Percentiles rank a stretch among this genome's conserved stretches.
phyloP scores from a whole-genome alignment of 345 rosid genomes.

The Pistacia atlantica region DNA sequence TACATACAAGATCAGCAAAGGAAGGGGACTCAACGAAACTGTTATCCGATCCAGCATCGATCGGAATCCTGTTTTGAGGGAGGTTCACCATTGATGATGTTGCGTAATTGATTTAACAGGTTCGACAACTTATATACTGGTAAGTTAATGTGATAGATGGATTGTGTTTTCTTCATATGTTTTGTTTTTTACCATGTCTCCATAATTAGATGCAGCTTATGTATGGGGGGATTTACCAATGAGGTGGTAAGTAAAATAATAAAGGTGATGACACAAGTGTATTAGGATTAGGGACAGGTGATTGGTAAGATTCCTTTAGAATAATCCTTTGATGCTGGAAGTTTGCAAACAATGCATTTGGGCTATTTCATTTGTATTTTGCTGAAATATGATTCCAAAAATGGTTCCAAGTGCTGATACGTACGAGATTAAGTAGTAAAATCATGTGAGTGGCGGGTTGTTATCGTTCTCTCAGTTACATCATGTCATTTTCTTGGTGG shows the following conservation, averaged over 20 bases:
- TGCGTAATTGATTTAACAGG: background rate
- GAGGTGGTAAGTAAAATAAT: conserved; percentile 16
- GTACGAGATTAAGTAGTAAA: background rate
- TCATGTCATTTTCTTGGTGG: background rate
- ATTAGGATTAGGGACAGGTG: background rate
- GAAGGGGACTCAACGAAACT: conserved; percentile 37
- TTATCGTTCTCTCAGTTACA: background rate
- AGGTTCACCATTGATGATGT: conserved; percentile 32
- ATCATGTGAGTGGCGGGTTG: background rate
- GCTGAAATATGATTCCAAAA: background rate
- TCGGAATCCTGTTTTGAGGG: conserved; percentile 27
- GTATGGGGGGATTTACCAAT: conserved; percentile 17
- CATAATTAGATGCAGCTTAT: background rate
- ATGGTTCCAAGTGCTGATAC: background rate
- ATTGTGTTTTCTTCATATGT: background rate
- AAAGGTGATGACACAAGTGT: too few species aligned
- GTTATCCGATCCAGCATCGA: conserved; percentile 32
- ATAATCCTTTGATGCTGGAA: background rate
- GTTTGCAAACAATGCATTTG: background rate
- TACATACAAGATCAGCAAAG: conserved; percentile 40
- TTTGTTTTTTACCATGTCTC: conserved; percentile 19
- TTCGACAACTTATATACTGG: conserved; percentile 10
- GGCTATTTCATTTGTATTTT: background rate
- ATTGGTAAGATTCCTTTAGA: background rate
- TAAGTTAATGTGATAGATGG: conserved; percentile 1